Evolutionary conservation across 1,284 basidiomycete species (phyloP), one percentile per base, ranked within the genome.

Genomic region (Cerrena zonata): DNA sequence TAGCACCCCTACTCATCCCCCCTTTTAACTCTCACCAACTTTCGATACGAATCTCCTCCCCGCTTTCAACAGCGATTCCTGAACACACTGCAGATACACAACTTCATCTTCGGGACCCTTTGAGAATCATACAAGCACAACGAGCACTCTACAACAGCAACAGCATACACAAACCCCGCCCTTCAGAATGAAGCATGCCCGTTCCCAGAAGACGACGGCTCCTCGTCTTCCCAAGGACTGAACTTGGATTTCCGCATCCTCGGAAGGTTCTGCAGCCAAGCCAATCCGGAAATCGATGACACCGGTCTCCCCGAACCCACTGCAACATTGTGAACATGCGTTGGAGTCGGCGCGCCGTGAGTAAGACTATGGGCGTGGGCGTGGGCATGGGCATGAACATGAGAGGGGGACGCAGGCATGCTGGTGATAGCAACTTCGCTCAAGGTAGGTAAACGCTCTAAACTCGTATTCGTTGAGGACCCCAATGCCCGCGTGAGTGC

Each of bases 401-500:
- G 46, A 22, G 22, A 70, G 2, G 83, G 84, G 19, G 84, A 82
- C 21, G 81, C 72, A 40, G 82, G 79, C 50, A 84, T 78, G 52
- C 78, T 27, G 4, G 49, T 77, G 51, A 59, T 56, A 13, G 62
- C 54, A 41, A 87, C 84, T 56, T 84, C 81, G 60, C 79, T 81
- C 55, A 86, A 70, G 65, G 83, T 85, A 37, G 86, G 84, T 51
- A 89, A 72, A 19, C 82, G 77, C 66, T 89, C 86, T 41, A 88
- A 73, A 61, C 84, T 87, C 46, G 79, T 72, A 65, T 86, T 87
- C 46, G 80, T 74, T 51, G 81, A 56, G 19, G 52, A 81, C 27
- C 82, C 78, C 80, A 87, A 66, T 19, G 78, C 84, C 51, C 86
- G 81, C 58, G 86, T 80, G 39, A 91, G 74, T 46, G 76, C 87